Percentiles rank a stretch among this genome's conserved stretches.
These are phyloP conservation scores for Pythium rishiriense DNA, from an alignment of 352 stramenopile genomes.

Conservation along the genomic window DNA sequence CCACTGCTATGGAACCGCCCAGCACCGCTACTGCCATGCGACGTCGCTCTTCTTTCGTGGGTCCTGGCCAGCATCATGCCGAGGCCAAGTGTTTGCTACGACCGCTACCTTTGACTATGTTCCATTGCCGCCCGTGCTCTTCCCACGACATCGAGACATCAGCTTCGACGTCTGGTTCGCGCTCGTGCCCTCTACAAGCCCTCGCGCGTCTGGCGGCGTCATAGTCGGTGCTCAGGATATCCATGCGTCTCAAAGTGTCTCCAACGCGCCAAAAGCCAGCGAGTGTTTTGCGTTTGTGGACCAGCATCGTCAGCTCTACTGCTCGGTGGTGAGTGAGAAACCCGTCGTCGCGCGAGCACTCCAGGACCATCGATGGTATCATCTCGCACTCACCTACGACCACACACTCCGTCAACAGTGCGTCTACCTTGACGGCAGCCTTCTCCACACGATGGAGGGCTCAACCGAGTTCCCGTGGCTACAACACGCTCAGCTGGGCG, in stretches of 20 bases:
- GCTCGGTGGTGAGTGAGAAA: slow-evolving; percentile 36
- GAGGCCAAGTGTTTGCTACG: neutral
- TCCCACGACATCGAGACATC: slow-evolving; percentile 15
- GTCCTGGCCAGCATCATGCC: neutral
- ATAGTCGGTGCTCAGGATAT: slow-evolving; percentile 31
- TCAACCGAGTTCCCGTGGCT: slow-evolving; percentile 40
- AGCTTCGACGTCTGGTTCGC: slow-evolving; percentile 45
- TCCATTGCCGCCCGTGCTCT: slow-evolving; percentile 4
- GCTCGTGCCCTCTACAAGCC: slow-evolving; percentile 10
- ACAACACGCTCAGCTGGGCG: slow-evolving; percentile 49
- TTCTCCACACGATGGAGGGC: slow-evolving; percentile 36
- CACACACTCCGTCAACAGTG: slow-evolving; percentile 27
- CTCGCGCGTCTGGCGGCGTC: slow-evolving; percentile 20
- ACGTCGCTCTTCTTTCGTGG: slow-evolving; percentile 13
- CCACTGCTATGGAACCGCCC: neutral
- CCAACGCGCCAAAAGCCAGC: slow-evolving; percentile 30
- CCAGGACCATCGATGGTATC: slow-evolving; percentile 47
- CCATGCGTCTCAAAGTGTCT: slow-evolving; percentile 11
- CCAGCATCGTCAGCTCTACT: slow-evolving; percentile 35
- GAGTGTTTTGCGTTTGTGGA: slow-evolving; percentile 42
- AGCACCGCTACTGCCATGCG: slow-evolving; percentile 6
- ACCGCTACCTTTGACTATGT: neutral
- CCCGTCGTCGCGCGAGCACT: slow-evolving; percentile 1
- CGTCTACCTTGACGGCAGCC: slow-evolving; percentile 56
- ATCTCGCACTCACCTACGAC: slow-evolving; percentile 51